These are phyloP conservation scores for Erysimum cheiri DNA, from an alignment of 441 rosid species.

Conservation along the genomic window DNA sequence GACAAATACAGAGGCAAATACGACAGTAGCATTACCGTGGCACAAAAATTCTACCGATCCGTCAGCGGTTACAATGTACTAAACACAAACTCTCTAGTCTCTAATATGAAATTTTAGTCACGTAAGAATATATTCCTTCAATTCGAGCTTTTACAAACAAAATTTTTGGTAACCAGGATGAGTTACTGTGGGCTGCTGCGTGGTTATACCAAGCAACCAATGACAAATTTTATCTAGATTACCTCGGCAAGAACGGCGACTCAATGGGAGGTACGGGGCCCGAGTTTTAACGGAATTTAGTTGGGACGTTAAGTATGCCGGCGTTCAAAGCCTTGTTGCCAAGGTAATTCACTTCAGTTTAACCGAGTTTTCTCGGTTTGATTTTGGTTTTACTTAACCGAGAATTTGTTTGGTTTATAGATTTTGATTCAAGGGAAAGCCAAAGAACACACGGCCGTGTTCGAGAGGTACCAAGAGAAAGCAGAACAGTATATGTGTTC, in stretches of 20 bases:
- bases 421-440: conserved; percentile 79
- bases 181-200: conserved; percentile 54
- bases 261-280: conserved; percentile 60
- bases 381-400: conserved; percentile 15
- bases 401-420: conserved; percentile 42
- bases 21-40: conserved; percentile 85
- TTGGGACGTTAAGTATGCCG: conserved; percentile 56
- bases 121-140: neutral
- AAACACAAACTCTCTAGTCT: neutral
- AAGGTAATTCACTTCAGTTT: conserved; percentile 53
- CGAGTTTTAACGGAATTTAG: conserved; percentile 46
- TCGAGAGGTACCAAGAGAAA: conserved; percentile 68
- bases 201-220: conserved; percentile 53
- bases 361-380: neutral
- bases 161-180: conserved; percentile 44
- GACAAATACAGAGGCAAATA: conserved; percentile 96
- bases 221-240: conserved; percentile 45
- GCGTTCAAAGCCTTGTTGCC: conserved; percentile 51
- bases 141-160: neutral
- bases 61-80: conserved; percentile 79
- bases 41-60: conserved; percentile 82
- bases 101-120: too few relatives aligned
- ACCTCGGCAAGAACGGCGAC: conserved; percentile 62
- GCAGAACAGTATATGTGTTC: conserved; percentile 86
- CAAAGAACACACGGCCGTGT: conserved; percentile 55